A percentile compares a stretch with the other conserved stretches of the same genome.
phyloP scores from a whole-genome alignment of 768 basidiomycete species.

The Calocybe cyanea region DNA sequence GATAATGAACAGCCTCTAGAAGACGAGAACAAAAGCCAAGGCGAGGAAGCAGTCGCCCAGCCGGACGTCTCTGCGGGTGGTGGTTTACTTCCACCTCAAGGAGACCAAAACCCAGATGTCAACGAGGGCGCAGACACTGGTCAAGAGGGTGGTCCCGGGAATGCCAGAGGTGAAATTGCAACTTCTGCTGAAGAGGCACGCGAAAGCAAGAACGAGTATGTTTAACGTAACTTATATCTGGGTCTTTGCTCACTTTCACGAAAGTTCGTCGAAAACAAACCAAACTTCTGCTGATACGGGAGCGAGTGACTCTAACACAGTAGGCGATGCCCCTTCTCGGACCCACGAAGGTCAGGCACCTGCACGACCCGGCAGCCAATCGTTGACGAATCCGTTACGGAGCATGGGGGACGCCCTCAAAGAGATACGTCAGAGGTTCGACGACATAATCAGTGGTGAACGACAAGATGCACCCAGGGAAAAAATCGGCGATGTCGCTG shows the following conservation, averaged over 20 bases:
- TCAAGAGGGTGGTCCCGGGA: slow-evolving; percentile 27
- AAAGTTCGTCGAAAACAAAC: slow-evolving; percentile 17
- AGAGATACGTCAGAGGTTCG: slow-evolving; percentile 78
- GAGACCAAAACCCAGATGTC: slow-evolving; percentile 23
- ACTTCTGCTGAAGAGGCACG: slow-evolving; percentile 25
- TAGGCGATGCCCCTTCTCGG: slow-evolving; percentile 37
- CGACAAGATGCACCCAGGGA: slow-evolving; percentile 29
- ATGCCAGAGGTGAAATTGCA: slow-evolving; percentile 23
- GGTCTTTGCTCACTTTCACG: background rate
- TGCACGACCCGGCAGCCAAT: slow-evolving; percentile 35
- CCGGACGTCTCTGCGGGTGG: slow-evolving; percentile 45
- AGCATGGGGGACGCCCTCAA: slow-evolving; percentile 81
- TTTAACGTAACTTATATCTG: background rate
- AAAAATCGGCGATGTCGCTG: slow-evolving; percentile 32
- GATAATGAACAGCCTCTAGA: slow-evolving; percentile 27
- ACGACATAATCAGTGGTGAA: slow-evolving; percentile 65
- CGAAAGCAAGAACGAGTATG: slow-evolving; percentile 31
- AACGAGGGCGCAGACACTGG: slow-evolving; percentile 28
- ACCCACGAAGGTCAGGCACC: slow-evolving; percentile 41
- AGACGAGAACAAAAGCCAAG: slow-evolving; percentile 24
- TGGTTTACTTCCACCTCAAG: slow-evolving; percentile 29
- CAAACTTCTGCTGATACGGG: slow-evolving; percentile 17
- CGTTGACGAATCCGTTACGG: slow-evolving; percentile 56
- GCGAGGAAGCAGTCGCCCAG: slow-evolving; percentile 32
- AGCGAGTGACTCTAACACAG: slow-evolving; percentile 18